Evolutionary conservation across 805 yeast genomes (phyloP).

Genomic region (Myxozyma melibiosi): DNA sequence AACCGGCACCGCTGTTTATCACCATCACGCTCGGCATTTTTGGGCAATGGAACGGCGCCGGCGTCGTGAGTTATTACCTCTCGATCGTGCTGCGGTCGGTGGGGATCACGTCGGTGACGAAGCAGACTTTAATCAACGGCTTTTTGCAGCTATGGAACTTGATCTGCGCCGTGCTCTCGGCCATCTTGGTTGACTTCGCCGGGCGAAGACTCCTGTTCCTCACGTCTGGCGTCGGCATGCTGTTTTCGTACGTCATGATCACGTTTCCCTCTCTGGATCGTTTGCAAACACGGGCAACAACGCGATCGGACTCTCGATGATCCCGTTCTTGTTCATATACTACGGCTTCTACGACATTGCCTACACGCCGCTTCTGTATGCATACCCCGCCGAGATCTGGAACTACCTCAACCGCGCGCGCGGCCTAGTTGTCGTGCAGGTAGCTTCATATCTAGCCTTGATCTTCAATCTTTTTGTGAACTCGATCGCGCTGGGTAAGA

Average conservation of each 20-base stretch:
- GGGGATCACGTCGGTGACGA: conserved; percentile 51
- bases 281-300: conserved; percentile 49
- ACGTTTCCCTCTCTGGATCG: conserved; percentile 51
- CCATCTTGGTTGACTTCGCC: conserved; percentile 38
- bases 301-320: conserved; percentile 48
- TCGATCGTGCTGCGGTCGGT: conserved; percentile 54
- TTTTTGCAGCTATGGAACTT: conserved; percentile 48
- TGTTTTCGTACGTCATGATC: conserved; percentile 48
- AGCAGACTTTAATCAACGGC: conserved; percentile 47
- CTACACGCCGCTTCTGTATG: conserved; percentile 2
- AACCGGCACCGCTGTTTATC: conserved; percentile 49
- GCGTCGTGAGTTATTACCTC: conserved; percentile 55
- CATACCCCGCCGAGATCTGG: conserved; percentile 45
- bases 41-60: conserved; percentile 55
- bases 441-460: not conserved
- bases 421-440: conserved; percentile 40
- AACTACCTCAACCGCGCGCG: conserved; percentile 43
- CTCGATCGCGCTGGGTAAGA: conserved; percentile 47
- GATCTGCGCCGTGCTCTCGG: conserved; percentile 39
- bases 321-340: conserved; percentile 50
- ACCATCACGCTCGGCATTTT: conserved; percentile 42
- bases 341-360: conserved; percentile 46
- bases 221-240: conserved; percentile 45
- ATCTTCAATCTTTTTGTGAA: conserved; percentile 42
- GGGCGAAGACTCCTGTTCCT: conserved; percentile 32